These are phyloP conservation scores for Setomelanomma holmii DNA, from an alignment of 2,329 filamentous ascomycete genomes.

Conservation along the genomic window DNA sequence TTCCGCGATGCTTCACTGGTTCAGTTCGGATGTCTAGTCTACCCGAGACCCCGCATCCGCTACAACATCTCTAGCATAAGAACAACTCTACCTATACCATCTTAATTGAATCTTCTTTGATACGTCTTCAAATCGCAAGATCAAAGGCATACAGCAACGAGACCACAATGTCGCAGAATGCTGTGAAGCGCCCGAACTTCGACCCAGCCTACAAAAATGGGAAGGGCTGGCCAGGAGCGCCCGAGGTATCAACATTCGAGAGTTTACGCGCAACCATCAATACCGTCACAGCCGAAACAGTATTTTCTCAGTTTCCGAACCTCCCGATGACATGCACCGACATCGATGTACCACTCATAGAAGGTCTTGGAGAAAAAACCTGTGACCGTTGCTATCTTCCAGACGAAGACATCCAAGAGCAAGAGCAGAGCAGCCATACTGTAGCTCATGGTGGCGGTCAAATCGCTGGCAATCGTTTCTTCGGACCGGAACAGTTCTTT, in stretches of 20 bases:
- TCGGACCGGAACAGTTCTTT: slow-evolving; percentile 36
- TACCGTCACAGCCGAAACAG: background rate
- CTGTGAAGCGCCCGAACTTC: background rate
- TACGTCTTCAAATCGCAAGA: too few relatives aligned
- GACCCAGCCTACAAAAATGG: background rate
- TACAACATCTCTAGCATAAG: too few relatives aligned
- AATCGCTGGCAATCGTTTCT: slow-evolving; percentile 36
- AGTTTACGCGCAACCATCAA: background rate
- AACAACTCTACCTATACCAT: too few relatives aligned
- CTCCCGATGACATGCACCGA: background rate
- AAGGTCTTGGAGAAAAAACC: background rate
- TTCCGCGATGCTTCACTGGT: too few relatives aligned
- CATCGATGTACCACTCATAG: background rate
- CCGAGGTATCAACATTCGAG: background rate
- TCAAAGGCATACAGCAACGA: too few relatives aligned
- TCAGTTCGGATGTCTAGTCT: too few relatives aligned
- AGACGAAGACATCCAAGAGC: background rate
- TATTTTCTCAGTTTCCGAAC: background rate
- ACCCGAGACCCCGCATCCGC: too few relatives aligned
- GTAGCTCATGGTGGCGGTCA: slow-evolving; percentile 55
- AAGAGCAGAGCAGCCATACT: slow-evolving; percentile 6
- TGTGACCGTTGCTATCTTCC: slow-evolving; percentile 3
- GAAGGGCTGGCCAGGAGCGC: background rate
- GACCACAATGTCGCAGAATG: too few relatives aligned
- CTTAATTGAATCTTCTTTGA: too few relatives aligned